Evolutionary conservation across 148 eudicot genomes (phyloP), one percentile per base, ranked within the genome.

Genomic region (Gaultheria prostrata): DNA sequence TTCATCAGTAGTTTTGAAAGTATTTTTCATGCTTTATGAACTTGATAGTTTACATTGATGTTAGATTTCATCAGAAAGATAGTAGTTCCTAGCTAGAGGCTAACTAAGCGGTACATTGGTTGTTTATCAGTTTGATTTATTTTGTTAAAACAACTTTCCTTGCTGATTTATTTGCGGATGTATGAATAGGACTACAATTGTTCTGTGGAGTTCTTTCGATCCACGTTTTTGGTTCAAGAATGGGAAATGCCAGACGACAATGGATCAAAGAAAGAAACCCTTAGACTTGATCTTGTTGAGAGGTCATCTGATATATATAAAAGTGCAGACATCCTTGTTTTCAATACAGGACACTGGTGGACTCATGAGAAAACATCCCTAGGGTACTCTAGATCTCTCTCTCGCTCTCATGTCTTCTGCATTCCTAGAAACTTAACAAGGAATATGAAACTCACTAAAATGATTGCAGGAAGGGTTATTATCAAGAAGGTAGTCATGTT

Each of bases 331-430:
- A 84, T 95, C 59, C 86, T 95, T 76, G 85, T 95, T 48, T 95
- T 95, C 84, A 95, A 95, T 78, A 92, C 97, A 7, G 98, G 97
- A 56, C 95, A 95, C 67, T 95, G 97, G 97, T 95, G 98, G 98
- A 91, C 91, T 87, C 96, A 91, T 86, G 94, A 89, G 51, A 93
- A 89, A 88, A 92, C 92, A 28, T 65, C 89, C 4, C 76, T 49
- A 89, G 98, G 98, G 98, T 94, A 90, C 9, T 81, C 6, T 43
- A 28, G 81, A 33, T 59, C 32, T 69, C 56, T 81, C 45, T 24
- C 67, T 78, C 32, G 81, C 32, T 57, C 28, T 65, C 54, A 49
- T 80, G 32, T 78, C 4, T 33, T 35, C 73, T 57, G 12, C 54
- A 33, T 73, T 50, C 13, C n/a, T 61, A 72, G 32, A 28, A 43